Conservation (phyloP, 2,329 filamentous ascomycete genomes). For the Apiospora kogelbergensis region DNA sequence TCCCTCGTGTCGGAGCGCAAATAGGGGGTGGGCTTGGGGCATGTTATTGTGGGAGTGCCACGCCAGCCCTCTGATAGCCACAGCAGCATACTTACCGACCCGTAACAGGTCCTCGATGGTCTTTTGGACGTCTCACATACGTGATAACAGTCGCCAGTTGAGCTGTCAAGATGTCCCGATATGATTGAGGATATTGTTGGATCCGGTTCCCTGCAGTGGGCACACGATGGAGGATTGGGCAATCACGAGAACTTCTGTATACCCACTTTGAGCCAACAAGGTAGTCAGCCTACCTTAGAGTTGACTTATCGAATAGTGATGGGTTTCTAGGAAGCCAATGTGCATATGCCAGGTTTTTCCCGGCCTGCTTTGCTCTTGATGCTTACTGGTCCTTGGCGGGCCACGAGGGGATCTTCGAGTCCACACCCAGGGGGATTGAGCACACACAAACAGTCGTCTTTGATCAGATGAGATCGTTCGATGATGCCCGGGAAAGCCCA, state of each 20-base stretch:
- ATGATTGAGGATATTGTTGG: neutral
- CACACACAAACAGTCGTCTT: neutral
- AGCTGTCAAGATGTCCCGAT: neutral
- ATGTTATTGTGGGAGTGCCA: neutral
- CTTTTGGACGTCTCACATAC: neutral
- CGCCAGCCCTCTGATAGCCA: neutral
- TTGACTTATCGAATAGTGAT: neutral
- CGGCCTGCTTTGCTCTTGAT: neutral
- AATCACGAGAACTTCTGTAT: neutral
- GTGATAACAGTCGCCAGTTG: neutral
- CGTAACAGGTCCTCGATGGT: neutral
- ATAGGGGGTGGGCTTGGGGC: neutral
- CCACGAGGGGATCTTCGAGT: neutral
- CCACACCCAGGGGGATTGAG: neutral
- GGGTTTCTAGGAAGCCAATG: neutral
- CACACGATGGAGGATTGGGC: neutral
- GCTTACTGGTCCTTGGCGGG: neutral
- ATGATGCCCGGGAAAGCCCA: neutral
- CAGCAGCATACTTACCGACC: neutral
- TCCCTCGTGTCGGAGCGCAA: neutral
- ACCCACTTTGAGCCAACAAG: neutral
- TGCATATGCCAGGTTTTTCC: neutral
- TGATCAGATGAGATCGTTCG: slow-evolving; percentile 3
- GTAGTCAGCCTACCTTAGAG: neutral
- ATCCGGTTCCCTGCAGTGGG: neutral